Evolutionary conservation across 2,329 filamentous ascomycete species (phyloP), one percentile per base, ranked within the genome.

Genomic region (Myriangium duriaei): DNA sequence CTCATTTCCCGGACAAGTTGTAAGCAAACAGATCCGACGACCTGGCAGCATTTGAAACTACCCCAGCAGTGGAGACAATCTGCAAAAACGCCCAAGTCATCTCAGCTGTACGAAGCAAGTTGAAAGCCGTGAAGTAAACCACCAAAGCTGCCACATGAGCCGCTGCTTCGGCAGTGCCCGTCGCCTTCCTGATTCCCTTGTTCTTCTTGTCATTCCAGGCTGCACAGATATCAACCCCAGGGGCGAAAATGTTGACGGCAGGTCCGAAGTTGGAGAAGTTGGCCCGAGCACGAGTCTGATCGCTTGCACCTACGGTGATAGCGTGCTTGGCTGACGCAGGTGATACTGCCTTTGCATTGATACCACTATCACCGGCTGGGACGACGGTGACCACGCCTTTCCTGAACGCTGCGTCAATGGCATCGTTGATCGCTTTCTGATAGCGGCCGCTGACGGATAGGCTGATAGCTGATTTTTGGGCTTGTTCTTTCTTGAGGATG

Each of bases 391-490:
- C 62, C 24, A 76, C 55, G 15, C 69, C 70, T 2, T 52, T 49
- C 16, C 49, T 49, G 48, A 63, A 63, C 35, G 68, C 66, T 16
- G 53, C 57, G 28, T 62, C 57, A 11, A 73, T 60, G 31, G 68
- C 67, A 28, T 49, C 51, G 60, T 74, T 73, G 47, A 72, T 57
- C 30, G 69, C 57, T 1, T 54, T 43, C 1, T 65, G 68, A 39
- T 49, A 52, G 18, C 48, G 37, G 2, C 66, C 67, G 11, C 69
- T 69, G 2, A 75, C 61, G 12, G 68, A 73, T 65, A 76, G 66
- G 57, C 63, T 69, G 41, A 72, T 61, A 13, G 74, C 69, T 12
- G 68, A 64, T 51, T 70, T 60, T 12, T 18, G 13, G n/a, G 28
- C 19, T 14, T 37, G 39, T 15, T 36, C 42, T 7, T 38, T 42